Conservation (phyloP, 208 protist genomes). For the Acanthamoeba castellanii region DNA sequence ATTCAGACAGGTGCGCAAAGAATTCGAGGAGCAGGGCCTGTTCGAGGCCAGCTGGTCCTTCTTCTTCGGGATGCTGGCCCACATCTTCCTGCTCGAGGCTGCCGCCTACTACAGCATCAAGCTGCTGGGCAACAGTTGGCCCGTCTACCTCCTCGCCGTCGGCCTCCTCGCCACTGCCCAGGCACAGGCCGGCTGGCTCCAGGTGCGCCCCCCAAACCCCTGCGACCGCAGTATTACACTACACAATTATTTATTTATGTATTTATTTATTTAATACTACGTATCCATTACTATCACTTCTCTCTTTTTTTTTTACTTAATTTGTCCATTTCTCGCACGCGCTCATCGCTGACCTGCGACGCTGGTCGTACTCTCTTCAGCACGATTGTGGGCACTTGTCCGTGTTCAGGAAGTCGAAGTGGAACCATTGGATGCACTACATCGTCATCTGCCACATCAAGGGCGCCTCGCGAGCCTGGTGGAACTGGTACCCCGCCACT, state of each 20-base stretch:
- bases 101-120: not conserved
- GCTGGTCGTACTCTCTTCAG: not conserved
- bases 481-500: not conserved
- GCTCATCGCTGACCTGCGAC: not conserved
- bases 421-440: constrained; percentile 12
- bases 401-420: not conserved
- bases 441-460: not conserved
- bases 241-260: constrained; percentile 82
- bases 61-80: constrained; percentile 1
- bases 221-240: constrained; percentile 84
- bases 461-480: not conserved
- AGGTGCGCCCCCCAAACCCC: constrained; percentile 90
- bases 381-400: not conserved
- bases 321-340: too few relatives aligned
- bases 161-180: constrained; percentile 90
- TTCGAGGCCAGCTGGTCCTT: constrained; percentile 23
- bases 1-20: not conserved
- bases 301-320: too few relatives aligned
- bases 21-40: constrained; percentile 29
- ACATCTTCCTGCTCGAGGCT: constrained; percentile 15
- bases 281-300: too few relatives aligned
- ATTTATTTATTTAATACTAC: not conserved
- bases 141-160: not conserved
- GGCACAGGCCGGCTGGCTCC: constrained; percentile 92
- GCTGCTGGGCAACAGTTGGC: not conserved